Evolutionary conservation across 176 grass and related monocot genomes (phyloP), one percentile per base, ranked within the genome.

Genomic region (Tillandsia fasciculata): DNA sequence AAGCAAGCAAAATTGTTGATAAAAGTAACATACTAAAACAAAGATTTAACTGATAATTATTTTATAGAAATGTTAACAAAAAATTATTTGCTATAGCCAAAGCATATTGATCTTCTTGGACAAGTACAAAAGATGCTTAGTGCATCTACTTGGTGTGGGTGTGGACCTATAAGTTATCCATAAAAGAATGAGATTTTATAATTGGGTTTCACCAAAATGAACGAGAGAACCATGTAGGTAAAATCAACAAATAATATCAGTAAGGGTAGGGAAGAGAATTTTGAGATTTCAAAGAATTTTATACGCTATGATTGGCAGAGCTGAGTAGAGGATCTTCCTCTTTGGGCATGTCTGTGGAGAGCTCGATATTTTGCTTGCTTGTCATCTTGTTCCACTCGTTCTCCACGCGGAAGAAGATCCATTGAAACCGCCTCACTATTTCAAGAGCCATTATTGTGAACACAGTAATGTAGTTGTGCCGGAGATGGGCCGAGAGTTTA

Each of bases 361-460:
- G 77, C 51, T 96, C 91, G 26, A 96, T 10, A 52, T 66, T 92
- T 74, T 89, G 82, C 50, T 87, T 97, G 65, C 80, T 67, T 8
- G 81, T 82, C 93, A 87, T 97, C 81, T 90, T 97, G 79, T 85
- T 92, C 93, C 93, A 97, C 74, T 97, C 93, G 2, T 97, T 97
- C 81, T 97, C 93, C 2, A 97, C 89, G 12, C 93, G 89, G 72
- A 97, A 97, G 73, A 97, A 97, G 3, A 97, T 76, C 93, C 93
- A 97, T 57, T 97, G 93, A 68, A 87, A 97, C 71, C 93, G 85
- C 64, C 93, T 75, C 74, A 83, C 64, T 72, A 97, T 90, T 59
- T 97, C 93, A 48, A 97, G 53, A 23, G 93, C 89, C 49, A 82
- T 70, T 69, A 97, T 92, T 9, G 84, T 68, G 77, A 97, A 97